phyloP scores from a whole-genome alignment of 371 early-diverging fungal species.

The Circinella minor region DNA sequence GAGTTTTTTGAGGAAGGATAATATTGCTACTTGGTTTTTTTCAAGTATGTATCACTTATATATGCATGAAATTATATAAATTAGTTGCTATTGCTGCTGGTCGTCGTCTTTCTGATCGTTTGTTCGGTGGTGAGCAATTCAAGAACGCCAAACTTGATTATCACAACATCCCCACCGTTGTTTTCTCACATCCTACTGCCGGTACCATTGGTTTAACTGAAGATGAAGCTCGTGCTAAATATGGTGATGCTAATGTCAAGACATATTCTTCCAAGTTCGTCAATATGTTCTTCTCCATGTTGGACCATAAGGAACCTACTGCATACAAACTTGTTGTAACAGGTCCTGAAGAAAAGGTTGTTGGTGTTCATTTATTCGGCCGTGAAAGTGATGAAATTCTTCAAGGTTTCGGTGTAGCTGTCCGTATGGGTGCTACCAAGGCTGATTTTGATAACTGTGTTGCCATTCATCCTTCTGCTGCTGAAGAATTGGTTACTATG shows the following conservation, averaged over 20 bases:
- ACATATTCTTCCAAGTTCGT: conserved; percentile 85
- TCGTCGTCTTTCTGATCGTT: conserved; percentile 86
- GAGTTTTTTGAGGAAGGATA: not conserved
- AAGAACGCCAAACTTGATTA: conserved; percentile 84
- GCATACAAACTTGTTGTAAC: conserved; percentile 89
- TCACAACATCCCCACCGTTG: conserved; percentile 91
- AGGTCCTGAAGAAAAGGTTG: conserved; percentile 90
- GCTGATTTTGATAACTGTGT: conserved; percentile 93
- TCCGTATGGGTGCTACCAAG: conserved; percentile 95
- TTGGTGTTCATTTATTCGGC: conserved; percentile 96
- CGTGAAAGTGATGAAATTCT: conserved; percentile 92
- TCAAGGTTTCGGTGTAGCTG: conserved; percentile 86
- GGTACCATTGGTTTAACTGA: conserved; percentile 93
- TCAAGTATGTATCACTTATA: not conserved
- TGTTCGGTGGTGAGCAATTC: conserved; percentile 83
- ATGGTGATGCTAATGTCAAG: conserved; percentile 80
- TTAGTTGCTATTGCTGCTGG: conserved; percentile 93
- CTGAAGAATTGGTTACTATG: conserved; percentile 81
- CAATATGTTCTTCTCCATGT: conserved; percentile 92
- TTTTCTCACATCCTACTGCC: conserved; percentile 94
- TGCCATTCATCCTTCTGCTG: conserved; percentile 97
- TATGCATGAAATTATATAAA: too few species aligned
- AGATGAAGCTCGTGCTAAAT: conserved; percentile 74
- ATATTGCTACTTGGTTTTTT: too few species aligned
- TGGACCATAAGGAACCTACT: conserved; percentile 88